Evolutionary conservation across 176 grass and related monocot genomes (phyloP), one percentile per base, ranked within the genome.

Genomic region (Aegilops speltoides): DNA sequence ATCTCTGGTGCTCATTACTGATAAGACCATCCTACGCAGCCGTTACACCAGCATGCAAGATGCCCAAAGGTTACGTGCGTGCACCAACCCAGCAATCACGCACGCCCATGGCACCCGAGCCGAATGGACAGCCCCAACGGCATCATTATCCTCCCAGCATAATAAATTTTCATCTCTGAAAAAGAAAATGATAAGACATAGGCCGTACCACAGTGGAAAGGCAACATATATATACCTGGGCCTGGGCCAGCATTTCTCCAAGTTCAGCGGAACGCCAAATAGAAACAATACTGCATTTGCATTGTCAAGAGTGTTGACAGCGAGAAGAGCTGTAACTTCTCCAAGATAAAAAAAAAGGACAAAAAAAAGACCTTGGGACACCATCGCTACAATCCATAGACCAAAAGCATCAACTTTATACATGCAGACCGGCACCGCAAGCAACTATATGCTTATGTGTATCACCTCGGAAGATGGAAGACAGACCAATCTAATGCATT

Each of bases 311-410:
- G 59, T 84, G 56, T 37, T 7, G 82, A 88, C 86, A 88, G 70
- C 78, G 78, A 88, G 86, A 84, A 76, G n/a, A 57, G 86, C 86
- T 91, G 86, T 68, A 79, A 22, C 78, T 77, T 37, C 76, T 41
- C 76, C 77, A 72, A 77, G 64, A 77, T 84, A n/a, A 31, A 34
- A 65, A 31, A 4, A 34, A 76, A n/a, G 26, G 2, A 43, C 8
- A 37, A 37, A 79, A 87, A 80, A 32, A 56, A 87, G 6, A 77
- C 43, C 63, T 50, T 29, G 19, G 4, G 7, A 60, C 24, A 10
- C 25, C 62, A 25, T 80, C 19, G 7, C 20, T 85, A 88, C 82
- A 84, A 85, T 85, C 54, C 86, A 85, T 85, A 81, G 22, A 84
- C 64, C 52, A 88, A 65, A 68, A 33, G 79, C 82, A 81, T 77